Evolutionary conservation across 2,329 filamentous ascomycete genomes (phyloP).

Genomic region (Helotiales sp.): DNA sequence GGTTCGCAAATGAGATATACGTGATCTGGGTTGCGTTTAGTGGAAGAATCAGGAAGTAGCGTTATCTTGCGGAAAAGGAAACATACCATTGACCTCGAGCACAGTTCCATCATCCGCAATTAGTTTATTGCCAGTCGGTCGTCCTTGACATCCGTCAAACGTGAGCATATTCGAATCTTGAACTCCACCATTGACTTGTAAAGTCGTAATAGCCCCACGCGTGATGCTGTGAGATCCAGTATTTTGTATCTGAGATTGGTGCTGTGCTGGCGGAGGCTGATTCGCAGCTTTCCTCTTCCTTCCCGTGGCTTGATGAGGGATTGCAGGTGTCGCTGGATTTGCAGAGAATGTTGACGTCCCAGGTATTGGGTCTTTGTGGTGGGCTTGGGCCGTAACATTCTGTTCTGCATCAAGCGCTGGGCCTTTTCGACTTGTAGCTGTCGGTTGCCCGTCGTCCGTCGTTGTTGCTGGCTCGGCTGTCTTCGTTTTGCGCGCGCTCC

Average conservation of each 20-base stretch:
- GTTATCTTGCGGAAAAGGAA: neutral
- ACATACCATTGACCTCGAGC: slow-evolving; percentile 81
- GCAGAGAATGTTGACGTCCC: slow-evolving; percentile 60
- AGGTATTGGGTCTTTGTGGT: slow-evolving; percentile 50
- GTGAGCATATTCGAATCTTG: slow-evolving; percentile 83
- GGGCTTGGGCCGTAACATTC: slow-evolving; percentile 27
- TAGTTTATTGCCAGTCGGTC: slow-evolving; percentile 74
- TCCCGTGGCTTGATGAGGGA: slow-evolving; percentile 49
- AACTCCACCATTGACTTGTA: slow-evolving; percentile 18
- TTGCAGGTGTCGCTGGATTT: slow-evolving; percentile 35
- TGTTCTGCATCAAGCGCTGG: slow-evolving; percentile 32
- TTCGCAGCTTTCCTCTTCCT: slow-evolving; percentile 81
- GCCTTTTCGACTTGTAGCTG: slow-evolving; percentile 42
- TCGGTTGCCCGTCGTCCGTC: slow-evolving; percentile 19
- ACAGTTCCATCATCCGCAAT: slow-evolving; percentile 88
- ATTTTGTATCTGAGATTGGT: slow-evolving; percentile 16
- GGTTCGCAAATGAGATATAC: slow-evolving; percentile 97
- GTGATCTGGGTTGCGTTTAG: slow-evolving; percentile 56
- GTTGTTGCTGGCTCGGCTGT: slow-evolving; percentile 30
- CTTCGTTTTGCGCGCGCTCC: slow-evolving; percentile 57
- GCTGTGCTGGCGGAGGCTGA: slow-evolving; percentile 24
- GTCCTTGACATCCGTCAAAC: slow-evolving; percentile 71
- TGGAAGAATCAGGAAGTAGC: neutral
- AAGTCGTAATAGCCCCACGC: slow-evolving; percentile 22
- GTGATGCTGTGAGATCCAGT: slow-evolving; percentile 12